These are phyloP conservation scores for Phytophthora hibernalis DNA, from an alignment of 352 stramenopile species.

Conservation along the genomic window DNA sequence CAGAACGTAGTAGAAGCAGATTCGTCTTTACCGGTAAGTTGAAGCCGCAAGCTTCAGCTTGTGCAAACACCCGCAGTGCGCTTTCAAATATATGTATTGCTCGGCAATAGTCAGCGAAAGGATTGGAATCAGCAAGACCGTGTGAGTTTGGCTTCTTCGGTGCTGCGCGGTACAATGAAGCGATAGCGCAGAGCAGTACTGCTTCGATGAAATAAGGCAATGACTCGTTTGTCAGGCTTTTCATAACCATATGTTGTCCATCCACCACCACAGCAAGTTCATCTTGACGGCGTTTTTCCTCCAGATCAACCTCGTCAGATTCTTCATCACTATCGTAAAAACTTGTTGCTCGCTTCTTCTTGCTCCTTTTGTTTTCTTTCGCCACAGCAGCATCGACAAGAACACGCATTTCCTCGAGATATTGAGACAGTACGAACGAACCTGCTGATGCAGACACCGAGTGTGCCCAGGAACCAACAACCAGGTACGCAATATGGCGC, in stretches of 20 bases:
- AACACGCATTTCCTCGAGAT: constrained; percentile 56
- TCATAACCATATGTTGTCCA: constrained; percentile 70
- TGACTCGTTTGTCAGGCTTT: constrained; percentile 69
- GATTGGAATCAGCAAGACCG: constrained; percentile 25
- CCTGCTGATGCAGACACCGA: constrained; percentile 36
- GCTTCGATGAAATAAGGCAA: constrained; percentile 69
- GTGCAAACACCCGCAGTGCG: constrained; percentile 51
- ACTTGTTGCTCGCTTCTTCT: constrained; percentile 16
- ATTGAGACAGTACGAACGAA: constrained; percentile 46
- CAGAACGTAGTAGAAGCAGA: constrained; percentile 47
- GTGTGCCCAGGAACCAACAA: constrained; percentile 67
- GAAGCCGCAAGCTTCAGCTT: constrained; percentile 59
- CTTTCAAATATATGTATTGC: constrained; percentile 53
- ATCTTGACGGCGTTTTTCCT: constrained; percentile 35
- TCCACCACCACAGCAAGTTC: constrained; percentile 41
- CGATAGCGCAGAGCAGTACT: constrained; percentile 57
- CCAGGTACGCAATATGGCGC: constrained; percentile 60
- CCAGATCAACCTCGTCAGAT: constrained; percentile 37
- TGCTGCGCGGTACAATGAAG: constrained; percentile 50
- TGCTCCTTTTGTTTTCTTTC: constrained; percentile 5
- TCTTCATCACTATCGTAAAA: constrained; percentile 34
- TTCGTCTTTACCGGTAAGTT: constrained; percentile 66
- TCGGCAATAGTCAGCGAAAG: constrained; percentile 53
- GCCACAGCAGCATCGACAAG: constrained; percentile 43
- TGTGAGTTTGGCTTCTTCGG: constrained; percentile 34